Percentiles rank a stretch among this genome's conserved stretches.
phyloP scores from a whole-genome alignment of 129 eudicot species.

The Pulicaria dysenterica region DNA sequence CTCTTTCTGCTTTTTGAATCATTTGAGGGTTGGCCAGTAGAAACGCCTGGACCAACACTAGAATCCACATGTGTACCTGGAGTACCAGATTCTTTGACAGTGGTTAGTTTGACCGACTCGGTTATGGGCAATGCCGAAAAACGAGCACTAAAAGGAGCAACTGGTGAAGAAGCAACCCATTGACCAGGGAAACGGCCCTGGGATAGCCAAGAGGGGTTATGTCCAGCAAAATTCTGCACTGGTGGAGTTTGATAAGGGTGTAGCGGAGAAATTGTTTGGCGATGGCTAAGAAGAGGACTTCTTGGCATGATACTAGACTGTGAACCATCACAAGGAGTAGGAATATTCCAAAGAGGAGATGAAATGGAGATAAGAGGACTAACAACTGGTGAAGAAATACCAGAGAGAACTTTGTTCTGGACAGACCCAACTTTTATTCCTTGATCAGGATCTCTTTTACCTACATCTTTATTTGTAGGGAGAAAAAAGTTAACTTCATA shows the following conservation, averaged over 20 bases:
- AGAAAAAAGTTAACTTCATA: slow-evolving; percentile 9
- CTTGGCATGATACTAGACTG: slow-evolving; percentile 49
- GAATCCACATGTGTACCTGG: slow-evolving; percentile 38
- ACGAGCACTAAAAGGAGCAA: slow-evolving; percentile 49
- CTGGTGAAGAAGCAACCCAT: slow-evolving; percentile 78
- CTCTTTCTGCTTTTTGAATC: slow-evolving; percentile 74
- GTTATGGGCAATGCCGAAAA: slow-evolving; percentile 50
- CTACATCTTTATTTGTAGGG: slow-evolving; percentile 31
- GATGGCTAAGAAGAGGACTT: slow-evolving; percentile 51
- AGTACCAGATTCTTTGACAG: slow-evolving; percentile 54
- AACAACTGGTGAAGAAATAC: slow-evolving; percentile 41
- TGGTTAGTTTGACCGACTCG: slow-evolving; percentile 63
- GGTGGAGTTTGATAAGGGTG: slow-evolving; percentile 65
- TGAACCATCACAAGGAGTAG: slow-evolving; percentile 60
- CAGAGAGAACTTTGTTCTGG: slow-evolving; percentile 48
- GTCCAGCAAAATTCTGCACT: slow-evolving; percentile 48
- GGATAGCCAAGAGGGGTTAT: slow-evolving; percentile 72
- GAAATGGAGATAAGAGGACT: slow-evolving; percentile 70
- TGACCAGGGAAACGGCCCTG: slow-evolving; percentile 69
- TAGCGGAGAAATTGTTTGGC: slow-evolving; percentile 58
- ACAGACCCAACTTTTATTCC: slow-evolving; percentile 44
- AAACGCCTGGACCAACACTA: slow-evolving; percentile 34
- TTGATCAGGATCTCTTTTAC: slow-evolving; percentile 51
- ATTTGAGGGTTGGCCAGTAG: slow-evolving; percentile 44
- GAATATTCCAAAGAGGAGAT: slow-evolving; percentile 86